Evolutionary conservation across 2,329 filamentous ascomycete genomes (phyloP).

Genomic region (Fonsecaea monophora): DNA sequence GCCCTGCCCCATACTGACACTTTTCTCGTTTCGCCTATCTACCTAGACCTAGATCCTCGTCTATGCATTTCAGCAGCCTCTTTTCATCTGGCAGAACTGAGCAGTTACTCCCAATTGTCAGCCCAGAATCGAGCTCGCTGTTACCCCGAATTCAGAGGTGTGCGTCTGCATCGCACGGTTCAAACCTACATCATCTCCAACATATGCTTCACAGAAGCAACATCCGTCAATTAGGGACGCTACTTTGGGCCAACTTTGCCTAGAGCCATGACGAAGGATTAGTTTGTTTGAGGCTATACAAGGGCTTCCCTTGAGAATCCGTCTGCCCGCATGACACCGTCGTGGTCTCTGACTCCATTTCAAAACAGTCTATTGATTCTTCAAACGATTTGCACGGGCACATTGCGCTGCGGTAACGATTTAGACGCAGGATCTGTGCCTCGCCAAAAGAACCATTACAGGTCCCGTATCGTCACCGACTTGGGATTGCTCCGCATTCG

Average conservation of each 20-base stretch:
- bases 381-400: conserved; percentile 1
- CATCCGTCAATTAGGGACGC: not conserved
- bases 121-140: not conserved
- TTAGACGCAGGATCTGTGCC: not conserved
- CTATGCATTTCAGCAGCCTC: not conserved
- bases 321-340: not conserved
- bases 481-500: not conserved
- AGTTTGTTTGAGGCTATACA: not conserved
- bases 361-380: not conserved
- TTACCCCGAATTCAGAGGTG: not conserved
- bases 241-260: not conserved
- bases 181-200: not conserved
- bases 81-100: not conserved
- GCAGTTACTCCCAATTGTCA: not conserved
- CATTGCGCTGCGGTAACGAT: not conserved
- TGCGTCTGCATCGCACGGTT: not conserved
- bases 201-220: not conserved
- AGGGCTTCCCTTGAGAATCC: not conserved
- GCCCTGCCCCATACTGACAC: not conserved
- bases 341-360: not conserved
- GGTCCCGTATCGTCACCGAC: not conserved
- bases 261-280: not conserved
- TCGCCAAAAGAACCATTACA: not conserved
- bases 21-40: not conserved
- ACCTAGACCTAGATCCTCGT: not conserved